Percentiles rank a stretch among this genome's conserved stretches.
These are phyloP conservation scores for Pachysolen tannophilus DNA, from an alignment of 805 yeast genomes.

Conservation along the genomic window DNA sequence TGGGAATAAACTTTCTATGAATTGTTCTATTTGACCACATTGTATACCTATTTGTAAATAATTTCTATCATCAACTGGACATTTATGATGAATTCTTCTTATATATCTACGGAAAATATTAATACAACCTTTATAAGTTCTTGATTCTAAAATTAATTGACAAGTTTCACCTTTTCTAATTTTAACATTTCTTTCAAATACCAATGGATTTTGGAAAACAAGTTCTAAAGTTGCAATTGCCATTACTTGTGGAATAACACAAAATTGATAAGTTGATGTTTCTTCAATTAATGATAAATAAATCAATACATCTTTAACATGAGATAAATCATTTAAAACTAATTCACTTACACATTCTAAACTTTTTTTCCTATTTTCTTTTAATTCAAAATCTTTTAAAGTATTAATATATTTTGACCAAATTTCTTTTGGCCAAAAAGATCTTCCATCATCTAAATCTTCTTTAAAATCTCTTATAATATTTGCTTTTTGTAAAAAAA, in stretches of 20 bases:
- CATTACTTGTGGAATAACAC: constrained; percentile 99
- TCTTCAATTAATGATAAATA: constrained; percentile 75
- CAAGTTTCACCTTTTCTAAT: constrained; percentile 87
- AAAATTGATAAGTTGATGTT: constrained; percentile 78
- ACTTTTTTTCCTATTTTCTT: constrained; percentile 44
- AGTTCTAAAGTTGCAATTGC: constrained; percentile 90
- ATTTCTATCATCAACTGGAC: constrained; percentile 77
- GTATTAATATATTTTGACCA: constrained; percentile 76
- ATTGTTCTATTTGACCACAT: constrained; percentile 86
- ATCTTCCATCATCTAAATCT: constrained; percentile 84
- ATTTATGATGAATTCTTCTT: constrained; percentile 68
- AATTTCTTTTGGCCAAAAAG: constrained; percentile 93
- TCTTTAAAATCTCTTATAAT: constrained; percentile 93
- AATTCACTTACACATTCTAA: constrained; percentile 74
- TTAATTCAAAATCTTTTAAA: constrained; percentile 50
- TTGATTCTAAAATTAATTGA: constrained; percentile 60
- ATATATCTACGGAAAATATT: constrained; percentile 70
- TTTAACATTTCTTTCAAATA: constrained; percentile 69
- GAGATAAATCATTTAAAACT: constrained; percentile 70
- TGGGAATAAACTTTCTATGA: constrained; percentile 72
- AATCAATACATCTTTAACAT: constrained; percentile 66
- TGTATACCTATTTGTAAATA: constrained; percentile 75
- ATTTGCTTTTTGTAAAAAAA: constrained; percentile 91
- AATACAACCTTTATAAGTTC: constrained; percentile 69
- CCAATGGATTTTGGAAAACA: constrained; percentile 72